Evolutionary conservation across 371 early-diverging fungal species (phyloP), one percentile per base, ranked within the genome.

Genomic region (Rhizopus sp.): DNA sequence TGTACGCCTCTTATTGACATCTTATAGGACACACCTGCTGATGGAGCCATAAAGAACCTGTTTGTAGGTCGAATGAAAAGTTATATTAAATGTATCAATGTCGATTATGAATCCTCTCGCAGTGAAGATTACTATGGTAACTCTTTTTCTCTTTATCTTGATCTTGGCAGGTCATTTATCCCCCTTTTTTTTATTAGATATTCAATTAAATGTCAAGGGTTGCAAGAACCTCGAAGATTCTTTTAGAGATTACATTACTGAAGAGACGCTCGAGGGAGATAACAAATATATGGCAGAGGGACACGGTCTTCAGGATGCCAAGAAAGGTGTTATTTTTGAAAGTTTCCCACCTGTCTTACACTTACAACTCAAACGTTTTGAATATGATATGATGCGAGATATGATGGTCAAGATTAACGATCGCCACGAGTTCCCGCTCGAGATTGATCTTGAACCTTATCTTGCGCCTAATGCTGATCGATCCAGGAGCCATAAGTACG

Each of bases 271-370:
- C 29, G 93, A 96, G 53, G 98, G 95, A 7, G 97, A 97, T 16
- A 99, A 99, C 82, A 92, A 92, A 70, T 99, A 99, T 68, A 81
- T 81, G 70, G 97, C 98, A 31, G 99, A 99, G 64, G 94, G 91
- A 12, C 81, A 90, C 73, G 99, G 99, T 8, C 80, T 96, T 52
- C 97, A 97, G 82, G 92, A 93, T 64, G 99, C 99, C 32, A 89
- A 88, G 57, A 98, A 98, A 72, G 95, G 96, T 48, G 96, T 97
- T 35, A 90, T 93, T 23, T 98, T 99, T 69, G 88, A 88, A 59
- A 81, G 83, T 15, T 91, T 98, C 59, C 99, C 99, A n/a, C 95
- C 94, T 4, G 95, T 99, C 5, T 78, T 99, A 39, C 99, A 99
- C 64, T 70, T 99, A 48, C 98, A 98, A 66, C 76, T 99, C 57